Conservation (phyloP, 1,284 basidiomycete species). For the Rhodotorula sp. region DNA sequence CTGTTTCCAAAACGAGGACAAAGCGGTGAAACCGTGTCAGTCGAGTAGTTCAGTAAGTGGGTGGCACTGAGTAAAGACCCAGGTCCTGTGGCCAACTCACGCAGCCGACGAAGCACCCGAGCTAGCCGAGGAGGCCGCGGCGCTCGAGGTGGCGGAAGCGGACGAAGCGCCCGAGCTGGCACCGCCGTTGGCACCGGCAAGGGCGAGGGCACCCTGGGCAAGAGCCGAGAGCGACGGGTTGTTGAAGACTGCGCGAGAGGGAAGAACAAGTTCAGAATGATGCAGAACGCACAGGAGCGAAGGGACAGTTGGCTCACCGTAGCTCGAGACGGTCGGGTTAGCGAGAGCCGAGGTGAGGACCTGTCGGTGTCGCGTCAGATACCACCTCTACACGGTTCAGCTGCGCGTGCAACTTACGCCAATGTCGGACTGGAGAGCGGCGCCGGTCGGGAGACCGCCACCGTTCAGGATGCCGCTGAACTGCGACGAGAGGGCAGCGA, state of each 20-base stretch:
- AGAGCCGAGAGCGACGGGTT: conserved; percentile 12
- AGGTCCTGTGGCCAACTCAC: no score
- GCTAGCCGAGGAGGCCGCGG: not conserved
- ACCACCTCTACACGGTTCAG: not conserved
- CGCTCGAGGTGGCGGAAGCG: not conserved
- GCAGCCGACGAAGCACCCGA: not conserved
- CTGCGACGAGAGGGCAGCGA: not conserved
- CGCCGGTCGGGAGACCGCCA: conserved; percentile 1
- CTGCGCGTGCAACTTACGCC: not conserved
- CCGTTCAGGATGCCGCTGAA: not conserved
- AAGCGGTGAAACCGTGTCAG: not conserved
- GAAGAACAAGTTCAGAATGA: no score
- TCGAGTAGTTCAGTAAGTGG: no score
- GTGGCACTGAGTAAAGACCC: no score
- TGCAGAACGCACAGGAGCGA: not conserved
- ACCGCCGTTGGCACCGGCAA: not conserved
- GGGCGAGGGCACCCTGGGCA: not conserved
- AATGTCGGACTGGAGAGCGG: conserved; percentile 3
- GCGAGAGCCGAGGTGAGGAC: conserved; percentile 10
- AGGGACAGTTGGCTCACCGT: not conserved
- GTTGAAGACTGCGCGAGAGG: not conserved
- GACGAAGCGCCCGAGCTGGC: not conserved
- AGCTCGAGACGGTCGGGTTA: conserved; percentile 5
- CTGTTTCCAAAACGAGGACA: not conserved
- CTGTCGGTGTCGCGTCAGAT: not conserved